phyloP scores from a whole-genome alignment of 1,284 basidiomycete species.

The Cryptococcus sp. region DNA sequence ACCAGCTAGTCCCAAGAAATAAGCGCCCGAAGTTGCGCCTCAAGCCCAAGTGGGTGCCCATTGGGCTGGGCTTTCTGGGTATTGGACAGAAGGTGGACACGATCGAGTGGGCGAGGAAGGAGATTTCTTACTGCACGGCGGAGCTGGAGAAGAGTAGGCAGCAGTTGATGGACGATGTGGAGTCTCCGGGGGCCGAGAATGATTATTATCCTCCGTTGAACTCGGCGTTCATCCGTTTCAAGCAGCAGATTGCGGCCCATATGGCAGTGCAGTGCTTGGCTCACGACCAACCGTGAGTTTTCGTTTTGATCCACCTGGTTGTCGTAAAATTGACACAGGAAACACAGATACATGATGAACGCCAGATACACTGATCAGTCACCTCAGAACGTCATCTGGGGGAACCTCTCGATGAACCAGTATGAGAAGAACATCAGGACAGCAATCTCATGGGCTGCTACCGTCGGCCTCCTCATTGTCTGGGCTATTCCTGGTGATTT shows the following conservation, averaged over 20 bases:
- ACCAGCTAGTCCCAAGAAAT: slow-evolving; percentile 62
- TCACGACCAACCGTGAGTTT: slow-evolving; percentile 67
- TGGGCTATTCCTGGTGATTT: slow-evolving; percentile 63
- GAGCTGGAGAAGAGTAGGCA: slow-evolving; percentile 41
- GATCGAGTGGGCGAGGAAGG: slow-evolving; percentile 72
- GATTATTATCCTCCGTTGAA: slow-evolving; percentile 63
- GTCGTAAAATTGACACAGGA: background rate
- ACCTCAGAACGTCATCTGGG: slow-evolving; percentile 69
- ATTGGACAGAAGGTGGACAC: slow-evolving; percentile 75
- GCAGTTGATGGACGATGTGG: slow-evolving; percentile 52
- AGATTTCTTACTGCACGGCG: slow-evolving; percentile 38
- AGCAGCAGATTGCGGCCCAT: slow-evolving; percentile 89
- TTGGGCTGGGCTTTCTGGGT: slow-evolving; percentile 62
- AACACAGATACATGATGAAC: slow-evolving; percentile 55
- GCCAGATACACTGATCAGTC: slow-evolving; percentile 65
- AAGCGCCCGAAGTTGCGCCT: slow-evolving; percentile 80
- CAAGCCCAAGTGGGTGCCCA: slow-evolving; percentile 58
- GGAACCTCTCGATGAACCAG: slow-evolving; percentile 68
- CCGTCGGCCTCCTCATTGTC: slow-evolving; percentile 61
- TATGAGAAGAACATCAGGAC: slow-evolving; percentile 71
- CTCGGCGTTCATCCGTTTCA: slow-evolving; percentile 89
- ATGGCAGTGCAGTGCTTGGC: slow-evolving; percentile 68
- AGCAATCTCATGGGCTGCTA: slow-evolving; percentile 54
- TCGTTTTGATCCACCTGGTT: background rate
- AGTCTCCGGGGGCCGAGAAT: slow-evolving; percentile 40